Conservation (phyloP, 2,329 filamentous ascomycete genomes). For the Alternaria tenuissima region DNA sequence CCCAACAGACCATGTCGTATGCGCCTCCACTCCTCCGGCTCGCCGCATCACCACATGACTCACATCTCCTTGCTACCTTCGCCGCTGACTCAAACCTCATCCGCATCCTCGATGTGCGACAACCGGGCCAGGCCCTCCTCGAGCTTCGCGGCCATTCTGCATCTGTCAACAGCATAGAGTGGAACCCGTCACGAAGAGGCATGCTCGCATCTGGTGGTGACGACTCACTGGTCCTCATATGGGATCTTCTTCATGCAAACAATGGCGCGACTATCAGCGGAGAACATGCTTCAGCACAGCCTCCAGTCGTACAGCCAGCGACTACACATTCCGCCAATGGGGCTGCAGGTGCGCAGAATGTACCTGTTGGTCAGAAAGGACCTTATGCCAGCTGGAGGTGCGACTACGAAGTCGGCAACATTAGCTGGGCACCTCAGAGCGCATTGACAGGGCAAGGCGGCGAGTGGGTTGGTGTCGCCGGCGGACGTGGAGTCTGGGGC, state of each 20-base stretch:
- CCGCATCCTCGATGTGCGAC: slow-evolving; percentile 93
- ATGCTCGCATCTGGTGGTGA: slow-evolving; percentile 91
- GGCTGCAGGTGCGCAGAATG: slow-evolving; percentile 33
- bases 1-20: slow-evolving; percentile 75
- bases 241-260: slow-evolving; percentile 83
- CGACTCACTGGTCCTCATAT: slow-evolving; percentile 89
- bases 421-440: slow-evolving; percentile 82
- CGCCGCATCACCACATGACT: slow-evolving; percentile 92
- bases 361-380: slow-evolving; percentile 64
- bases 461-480: slow-evolving; percentile 85
- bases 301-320: slow-evolving; percentile 32
- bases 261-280: slow-evolving; percentile 60
- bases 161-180: slow-evolving; percentile 91
- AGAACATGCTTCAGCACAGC: slow-evolving; percentile 43
- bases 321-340: slow-evolving; percentile 39
- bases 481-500: slow-evolving; percentile 82
- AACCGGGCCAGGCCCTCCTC: slow-evolving; percentile 92
- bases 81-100: slow-evolving; percentile 91
- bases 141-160: slow-evolving; percentile 90
- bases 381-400: slow-evolving; percentile 83
- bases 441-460: slow-evolving; percentile 72
- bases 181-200: slow-evolving; percentile 87
- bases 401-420: slow-evolving; percentile 85
- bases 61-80: slow-evolving; percentile 95
- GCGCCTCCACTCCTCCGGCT: slow-evolving; percentile 76